These are phyloP conservation scores for Tulasnella sp. DNA, from an alignment of 768 basidiomycete genomes.

Conservation along the genomic window DNA sequence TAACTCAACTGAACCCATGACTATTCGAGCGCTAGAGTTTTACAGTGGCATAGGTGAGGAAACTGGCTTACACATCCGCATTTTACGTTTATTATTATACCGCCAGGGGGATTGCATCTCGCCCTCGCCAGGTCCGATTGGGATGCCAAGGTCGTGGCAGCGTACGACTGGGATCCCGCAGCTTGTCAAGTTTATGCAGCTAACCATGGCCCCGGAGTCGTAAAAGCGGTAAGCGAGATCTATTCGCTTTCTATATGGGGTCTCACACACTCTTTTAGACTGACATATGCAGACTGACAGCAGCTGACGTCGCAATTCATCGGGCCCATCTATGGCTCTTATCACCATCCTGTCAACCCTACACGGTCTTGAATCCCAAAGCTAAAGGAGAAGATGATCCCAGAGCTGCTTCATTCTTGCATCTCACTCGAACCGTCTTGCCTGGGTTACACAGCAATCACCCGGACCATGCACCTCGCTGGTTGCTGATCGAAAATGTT, in stretches of 20 bases:
- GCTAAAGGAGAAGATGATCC: constrained; percentile 70
- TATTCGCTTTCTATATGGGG: background rate
- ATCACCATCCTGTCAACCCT: constrained; percentile 81
- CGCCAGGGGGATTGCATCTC: constrained; percentile 65
- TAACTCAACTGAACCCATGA: background rate
- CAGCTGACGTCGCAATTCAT: constrained; percentile 46
- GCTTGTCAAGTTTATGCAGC: constrained; percentile 66
- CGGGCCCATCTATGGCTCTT: constrained; percentile 68
- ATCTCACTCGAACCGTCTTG: constrained; percentile 60
- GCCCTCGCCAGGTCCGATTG: constrained; percentile 56
- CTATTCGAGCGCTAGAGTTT: constrained; percentile 52
- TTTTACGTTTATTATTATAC: background rate
- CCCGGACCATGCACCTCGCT: constrained; percentile 49
- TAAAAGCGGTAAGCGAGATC: constrained; percentile 47
- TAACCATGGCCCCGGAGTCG: constrained; percentile 52
- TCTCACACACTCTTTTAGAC: constrained; percentile 39
- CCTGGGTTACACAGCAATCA: constrained; percentile 50
- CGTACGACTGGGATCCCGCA: constrained; percentile 81
- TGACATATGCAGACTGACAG: constrained; percentile 60
- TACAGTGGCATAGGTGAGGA: constrained; percentile 75
- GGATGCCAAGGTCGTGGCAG: constrained; percentile 51
- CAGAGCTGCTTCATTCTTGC: constrained; percentile 69
- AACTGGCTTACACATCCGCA: background rate
- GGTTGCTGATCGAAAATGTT: constrained; percentile 73
- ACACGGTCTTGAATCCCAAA: constrained; percentile 70